Conservation (phyloP, 176 grass and related monocot genomes). For the Metroxylon sagu region DNA sequence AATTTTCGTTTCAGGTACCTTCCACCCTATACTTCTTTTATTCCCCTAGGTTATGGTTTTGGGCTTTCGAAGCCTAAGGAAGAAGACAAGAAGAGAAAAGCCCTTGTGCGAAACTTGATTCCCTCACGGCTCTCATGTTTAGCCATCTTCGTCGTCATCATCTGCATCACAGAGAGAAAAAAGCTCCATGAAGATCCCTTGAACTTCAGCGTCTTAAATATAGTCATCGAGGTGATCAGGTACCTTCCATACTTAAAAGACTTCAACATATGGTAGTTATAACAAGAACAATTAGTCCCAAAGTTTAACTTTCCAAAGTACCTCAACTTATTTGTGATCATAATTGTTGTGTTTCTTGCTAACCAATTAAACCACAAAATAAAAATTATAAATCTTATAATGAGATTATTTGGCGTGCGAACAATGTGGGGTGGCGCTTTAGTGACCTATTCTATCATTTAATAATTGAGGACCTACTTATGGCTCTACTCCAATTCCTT, state of each 20-base stretch:
- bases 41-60: not conserved
- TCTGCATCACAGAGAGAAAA: not conserved
- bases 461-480: too few species aligned
- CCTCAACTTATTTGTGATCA: too few species aligned
- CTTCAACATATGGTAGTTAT: too few species aligned
- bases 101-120: not conserved
- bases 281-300: too few species aligned
- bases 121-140: not conserved
- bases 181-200: not conserved
- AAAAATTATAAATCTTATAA: too few species aligned
- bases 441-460: too few species aligned
- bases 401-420: too few species aligned
- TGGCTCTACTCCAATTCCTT: too few species aligned
- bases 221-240: conserved; percentile 2
- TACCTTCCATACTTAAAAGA: not conserved
- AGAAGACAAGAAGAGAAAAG: not conserved
- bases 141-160: not conserved
- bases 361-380: too few species aligned
- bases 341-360: too few species aligned
- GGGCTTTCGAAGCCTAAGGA: not conserved
- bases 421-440: too few species aligned
- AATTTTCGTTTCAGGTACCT: conserved; percentile 4
- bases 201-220: not conserved
- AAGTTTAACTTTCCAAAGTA: too few species aligned
- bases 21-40: conserved; percentile 4